These are phyloP conservation scores for Pholiota conissans DNA, from an alignment of 768 basidiomycete species.

Conservation along the genomic window DNA sequence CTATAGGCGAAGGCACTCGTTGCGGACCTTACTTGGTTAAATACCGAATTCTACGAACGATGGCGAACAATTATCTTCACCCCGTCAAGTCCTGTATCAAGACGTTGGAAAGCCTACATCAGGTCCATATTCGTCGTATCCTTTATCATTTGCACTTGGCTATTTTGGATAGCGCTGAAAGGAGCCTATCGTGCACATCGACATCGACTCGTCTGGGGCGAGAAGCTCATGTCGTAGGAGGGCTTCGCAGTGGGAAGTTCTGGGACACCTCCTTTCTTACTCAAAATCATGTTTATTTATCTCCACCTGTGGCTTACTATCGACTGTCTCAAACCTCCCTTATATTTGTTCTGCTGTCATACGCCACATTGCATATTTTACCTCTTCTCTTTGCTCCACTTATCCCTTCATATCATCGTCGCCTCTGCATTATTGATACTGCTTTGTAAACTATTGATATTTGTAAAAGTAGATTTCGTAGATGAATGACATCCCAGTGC, in stretches of 20 bases:
- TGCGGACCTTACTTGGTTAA: slow-evolving; percentile 70
- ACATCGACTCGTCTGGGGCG: slow-evolving; percentile 78
- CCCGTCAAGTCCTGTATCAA: slow-evolving; percentile 67
- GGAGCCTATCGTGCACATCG: slow-evolving; percentile 76
- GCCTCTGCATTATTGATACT: not conserved
- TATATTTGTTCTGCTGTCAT: not conserved
- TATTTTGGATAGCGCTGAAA: slow-evolving; percentile 58
- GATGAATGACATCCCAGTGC: not conserved
- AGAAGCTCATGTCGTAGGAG: slow-evolving; percentile 67
- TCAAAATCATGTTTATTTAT: not conserved
- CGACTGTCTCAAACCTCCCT: not conserved
- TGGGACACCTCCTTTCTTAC: not conserved
- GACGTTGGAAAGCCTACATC: slow-evolving; percentile 66
- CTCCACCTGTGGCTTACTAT: not conserved
- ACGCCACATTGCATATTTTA: not conserved
- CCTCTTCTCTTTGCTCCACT: not conserved
- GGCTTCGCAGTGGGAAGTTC: not conserved
- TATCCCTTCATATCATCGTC: slow-evolving; percentile 5
- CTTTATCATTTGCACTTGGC: slow-evolving; percentile 58
- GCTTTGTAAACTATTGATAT: not conserved
- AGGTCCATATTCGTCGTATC: slow-evolving; percentile 58
- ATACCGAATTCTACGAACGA: slow-evolving; percentile 76
- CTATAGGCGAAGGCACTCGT: slow-evolving; percentile 64
- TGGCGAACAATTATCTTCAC: slow-evolving; percentile 78
- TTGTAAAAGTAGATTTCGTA: slow-evolving; percentile 1